Conservation (phyloP, 352 stramenopile genomes). For the Globisporangium polare region DNA sequence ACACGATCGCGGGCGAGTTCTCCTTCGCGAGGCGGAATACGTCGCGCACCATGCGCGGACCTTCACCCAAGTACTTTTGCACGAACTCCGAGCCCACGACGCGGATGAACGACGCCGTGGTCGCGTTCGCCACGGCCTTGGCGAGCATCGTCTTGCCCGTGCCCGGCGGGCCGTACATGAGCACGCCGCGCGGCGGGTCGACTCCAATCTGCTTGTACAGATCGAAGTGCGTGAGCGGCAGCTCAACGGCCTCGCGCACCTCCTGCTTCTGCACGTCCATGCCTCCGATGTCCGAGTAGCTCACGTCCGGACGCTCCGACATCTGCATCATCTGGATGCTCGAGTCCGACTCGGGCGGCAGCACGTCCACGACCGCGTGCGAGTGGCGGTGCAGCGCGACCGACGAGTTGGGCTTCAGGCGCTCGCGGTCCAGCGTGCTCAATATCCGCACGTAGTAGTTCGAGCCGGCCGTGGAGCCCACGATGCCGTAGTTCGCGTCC, state of each 20-base stretch:
- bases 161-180: slow-evolving; percentile 96
- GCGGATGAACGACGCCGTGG: slow-evolving; percentile 98
- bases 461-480: slow-evolving; percentile 95
- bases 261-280: slow-evolving; percentile 99
- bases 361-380: slow-evolving; percentile 98
- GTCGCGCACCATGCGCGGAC: slow-evolving; percentile 99
- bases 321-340: slow-evolving; percentile 99
- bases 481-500: slow-evolving; percentile 99
- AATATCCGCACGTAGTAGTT: slow-evolving; percentile 99
- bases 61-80: slow-evolving; percentile 99
- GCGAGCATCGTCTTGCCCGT: slow-evolving; percentile 99
- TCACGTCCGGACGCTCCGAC: slow-evolving; percentile 97
- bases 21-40: slow-evolving; percentile 99
- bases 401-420: slow-evolving; percentile 98
- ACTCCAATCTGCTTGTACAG: slow-evolving; percentile 99
- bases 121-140: slow-evolving; percentile 99
- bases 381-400: slow-evolving; percentile 98
- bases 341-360: slow-evolving; percentile 98
- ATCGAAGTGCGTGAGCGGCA: slow-evolving; percentile 99
- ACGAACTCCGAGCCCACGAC: slow-evolving; percentile 99
- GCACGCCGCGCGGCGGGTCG: slow-evolving; percentile 97
- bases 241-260: slow-evolving; percentile 98
- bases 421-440: slow-evolving; percentile 96
- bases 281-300: slow-evolving; percentile 96
- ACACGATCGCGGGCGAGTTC: slow-evolving; percentile 99